Percentiles rank a stretch among this genome's conserved stretches.
Evolutionary conservation across 2,329 filamentous ascomycete genomes (phyloP).

Genomic region (Xylaria hypoxylon): DNA sequence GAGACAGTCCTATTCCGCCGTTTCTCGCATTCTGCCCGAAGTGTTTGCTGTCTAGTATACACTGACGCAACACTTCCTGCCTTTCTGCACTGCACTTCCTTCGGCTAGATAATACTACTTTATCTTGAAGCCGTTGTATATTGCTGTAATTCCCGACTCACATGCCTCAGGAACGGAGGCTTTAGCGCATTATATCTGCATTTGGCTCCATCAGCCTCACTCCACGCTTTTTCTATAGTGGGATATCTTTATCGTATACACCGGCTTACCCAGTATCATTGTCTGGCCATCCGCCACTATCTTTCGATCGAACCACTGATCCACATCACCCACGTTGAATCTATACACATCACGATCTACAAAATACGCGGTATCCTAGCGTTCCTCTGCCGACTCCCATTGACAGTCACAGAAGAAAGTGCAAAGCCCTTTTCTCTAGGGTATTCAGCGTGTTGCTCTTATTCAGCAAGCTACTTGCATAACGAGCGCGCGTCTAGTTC

Average conservation of each 20-base stretch:
- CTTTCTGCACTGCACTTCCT: constrained; percentile 6
- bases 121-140: constrained; percentile 5
- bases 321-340: not conserved
- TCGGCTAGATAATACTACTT: constrained; percentile 24
- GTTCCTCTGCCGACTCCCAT: not conserved
- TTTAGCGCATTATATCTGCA: constrained; percentile 19
- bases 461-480: constrained; percentile 8
- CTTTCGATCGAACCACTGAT: not conserved
- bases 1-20: constrained; percentile 53
- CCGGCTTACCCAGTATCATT: not conserved
- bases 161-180: constrained; percentile 19
- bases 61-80: constrained; percentile 11
- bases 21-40: constrained; percentile 45
- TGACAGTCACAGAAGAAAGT: not conserved
- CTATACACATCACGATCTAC: not conserved
- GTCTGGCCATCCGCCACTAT: not conserved
- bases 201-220: not conserved
- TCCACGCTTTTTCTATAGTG: not conserved
- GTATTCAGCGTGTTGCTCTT: not conserved
- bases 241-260: not conserved
- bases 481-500: not conserved
- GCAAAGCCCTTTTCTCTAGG: constrained; percentile 1
- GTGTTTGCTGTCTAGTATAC: not conserved
- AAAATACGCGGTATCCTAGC: not conserved
- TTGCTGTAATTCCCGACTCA: not conserved